Conservation (phyloP, 768 basidiomycete genomes). For the Leccinum uliginosum region DNA sequence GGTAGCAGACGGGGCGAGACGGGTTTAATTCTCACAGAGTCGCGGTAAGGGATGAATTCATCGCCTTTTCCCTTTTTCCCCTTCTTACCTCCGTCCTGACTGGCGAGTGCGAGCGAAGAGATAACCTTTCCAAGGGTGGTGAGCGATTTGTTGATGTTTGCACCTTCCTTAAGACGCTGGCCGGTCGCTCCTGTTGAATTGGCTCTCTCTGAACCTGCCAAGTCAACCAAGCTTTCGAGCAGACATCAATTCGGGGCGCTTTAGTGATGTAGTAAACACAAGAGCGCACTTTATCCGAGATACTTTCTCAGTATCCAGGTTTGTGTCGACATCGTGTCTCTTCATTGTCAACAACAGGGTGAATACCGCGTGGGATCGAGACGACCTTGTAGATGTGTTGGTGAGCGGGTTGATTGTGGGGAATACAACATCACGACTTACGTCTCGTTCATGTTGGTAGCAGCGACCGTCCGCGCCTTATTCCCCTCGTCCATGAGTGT, state of each 20-base stretch:
- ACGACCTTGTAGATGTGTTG: slow-evolving; percentile 58
- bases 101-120: slow-evolving; percentile 72
- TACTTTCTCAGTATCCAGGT: slow-evolving; percentile 96
- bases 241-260: slow-evolving; percentile 9
- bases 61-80: slow-evolving; percentile 87
- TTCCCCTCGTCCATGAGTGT: slow-evolving; percentile 99
- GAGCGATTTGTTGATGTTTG: slow-evolving; percentile 97
- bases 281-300: slow-evolving; percentile 80
- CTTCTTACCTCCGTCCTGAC: slow-evolving; percentile 62
- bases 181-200: slow-evolving; percentile 98
- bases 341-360: slow-evolving; percentile 94
- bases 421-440: slow-evolving; percentile 35
- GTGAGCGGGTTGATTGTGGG: neutral
- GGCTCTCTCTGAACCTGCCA: slow-evolving; percentile 95
- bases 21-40: slow-evolving; percentile 65
- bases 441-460: slow-evolving; percentile 99
- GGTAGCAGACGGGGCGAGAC: neutral
- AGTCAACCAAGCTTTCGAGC: slow-evolving; percentile 73
- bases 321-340: slow-evolving; percentile 75
- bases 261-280: neutral
- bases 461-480: slow-evolving; percentile 96
- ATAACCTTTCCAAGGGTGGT: slow-evolving; percentile 99
- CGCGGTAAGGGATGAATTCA: slow-evolving; percentile 95
- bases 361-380: slow-evolving; percentile 97
- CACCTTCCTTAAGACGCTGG: slow-evolving; percentile 93